These are phyloP conservation scores for Funneliformis caledonium DNA, from an alignment of 371 early-diverging fungal species.

Conservation along the genomic window DNA sequence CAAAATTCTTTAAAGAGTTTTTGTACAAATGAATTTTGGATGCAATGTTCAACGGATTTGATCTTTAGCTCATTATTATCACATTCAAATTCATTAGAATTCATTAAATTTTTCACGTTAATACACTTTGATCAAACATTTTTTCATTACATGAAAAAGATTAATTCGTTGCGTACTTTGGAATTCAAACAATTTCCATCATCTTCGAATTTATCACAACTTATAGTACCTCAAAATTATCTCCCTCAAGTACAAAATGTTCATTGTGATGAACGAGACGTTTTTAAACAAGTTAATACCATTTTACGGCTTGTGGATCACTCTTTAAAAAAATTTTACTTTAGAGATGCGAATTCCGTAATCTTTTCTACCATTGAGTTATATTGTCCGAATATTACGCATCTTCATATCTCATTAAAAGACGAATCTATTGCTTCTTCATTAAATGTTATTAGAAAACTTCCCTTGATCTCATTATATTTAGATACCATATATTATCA, in stretches of 20 bases:
- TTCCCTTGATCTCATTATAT: background rate
- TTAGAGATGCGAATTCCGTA: background rate
- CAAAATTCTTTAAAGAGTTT: background rate
- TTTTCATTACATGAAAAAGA: too few species aligned
- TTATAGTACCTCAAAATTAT: background rate
- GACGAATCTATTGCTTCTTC: background rate
- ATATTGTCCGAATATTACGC: background rate
- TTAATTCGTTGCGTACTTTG: background rate
- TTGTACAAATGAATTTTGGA: background rate
- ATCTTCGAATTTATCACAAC: background rate
- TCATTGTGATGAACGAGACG: background rate
- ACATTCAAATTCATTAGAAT: too few species aligned
- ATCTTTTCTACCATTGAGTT: background rate
- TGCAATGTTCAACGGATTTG: background rate
- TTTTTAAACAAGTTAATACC: background rate
- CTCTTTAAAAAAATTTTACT: background rate
- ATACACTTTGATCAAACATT: too few species aligned
- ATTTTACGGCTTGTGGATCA: background rate
- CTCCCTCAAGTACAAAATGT: background rate
- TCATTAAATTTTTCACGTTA: too few species aligned
- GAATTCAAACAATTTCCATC: background rate
- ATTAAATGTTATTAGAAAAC: background rate
- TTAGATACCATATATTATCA: background rate
- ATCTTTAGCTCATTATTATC: too few species aligned
- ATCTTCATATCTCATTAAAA: background rate